phyloP scores from a whole-genome alignment of 192 early-diverging fungal genomes.

The Podochytrium sp. region DNA sequence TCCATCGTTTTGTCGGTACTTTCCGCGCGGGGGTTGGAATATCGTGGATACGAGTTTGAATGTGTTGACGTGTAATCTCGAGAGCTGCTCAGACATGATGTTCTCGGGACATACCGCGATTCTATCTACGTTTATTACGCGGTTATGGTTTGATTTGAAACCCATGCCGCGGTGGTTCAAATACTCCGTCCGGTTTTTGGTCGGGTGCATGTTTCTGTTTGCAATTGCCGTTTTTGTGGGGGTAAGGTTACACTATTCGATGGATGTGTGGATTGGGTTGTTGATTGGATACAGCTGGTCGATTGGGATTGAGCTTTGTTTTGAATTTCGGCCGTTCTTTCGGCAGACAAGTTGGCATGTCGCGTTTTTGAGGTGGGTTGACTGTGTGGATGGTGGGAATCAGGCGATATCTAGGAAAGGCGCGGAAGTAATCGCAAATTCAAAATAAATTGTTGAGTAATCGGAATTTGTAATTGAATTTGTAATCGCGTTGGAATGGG shows the following conservation, averaged over 20 bases:
- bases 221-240: not conserved
- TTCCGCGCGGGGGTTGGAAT: not conserved
- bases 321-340: too few species aligned
- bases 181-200: not conserved
- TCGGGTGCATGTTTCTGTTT: not conserved
- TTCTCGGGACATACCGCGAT: not conserved
- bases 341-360: too few species aligned
- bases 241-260: not conserved
- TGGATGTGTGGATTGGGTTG: constrained; percentile 1
- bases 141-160: not conserved
- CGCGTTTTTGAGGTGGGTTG: too few species aligned
- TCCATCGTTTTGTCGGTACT: not conserved
- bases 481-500: too few species aligned
- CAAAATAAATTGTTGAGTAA: too few species aligned
- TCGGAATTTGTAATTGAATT: too few species aligned
- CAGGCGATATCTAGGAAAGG: too few species aligned
- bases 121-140: not conserved
- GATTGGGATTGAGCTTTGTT: not conserved
- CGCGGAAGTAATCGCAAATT: too few species aligned
- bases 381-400: too few species aligned
- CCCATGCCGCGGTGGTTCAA: not conserved
- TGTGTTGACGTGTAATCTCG: not conserved
- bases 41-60: not conserved
- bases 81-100: not conserved
- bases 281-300: not conserved